These are phyloP conservation scores for Neodidymelliopsis sp. DNA, from an alignment of 2,329 filamentous ascomycete species.

Conservation along the genomic window DNA sequence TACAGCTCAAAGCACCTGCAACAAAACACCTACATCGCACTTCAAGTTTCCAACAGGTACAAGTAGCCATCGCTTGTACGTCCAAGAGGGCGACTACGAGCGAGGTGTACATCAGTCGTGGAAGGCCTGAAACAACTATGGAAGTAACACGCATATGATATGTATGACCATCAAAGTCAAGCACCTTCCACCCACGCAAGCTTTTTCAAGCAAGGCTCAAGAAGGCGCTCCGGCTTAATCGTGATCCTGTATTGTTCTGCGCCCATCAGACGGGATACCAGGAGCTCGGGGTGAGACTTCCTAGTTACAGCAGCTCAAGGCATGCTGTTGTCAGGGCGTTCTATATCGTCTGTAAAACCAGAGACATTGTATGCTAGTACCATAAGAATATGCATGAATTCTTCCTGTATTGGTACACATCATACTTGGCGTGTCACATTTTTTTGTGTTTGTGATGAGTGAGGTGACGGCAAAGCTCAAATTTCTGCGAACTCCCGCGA, in stretches of 20 bases:
- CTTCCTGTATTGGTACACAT: constrained; percentile 1
- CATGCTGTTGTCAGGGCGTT: constrained; percentile 63
- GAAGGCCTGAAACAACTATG: too few species aligned
- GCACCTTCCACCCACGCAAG: constrained; percentile 83
- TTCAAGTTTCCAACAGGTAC: not conserved
- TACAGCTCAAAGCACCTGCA: not conserved
- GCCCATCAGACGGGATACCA: constrained; percentile 83
- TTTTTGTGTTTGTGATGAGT: constrained; percentile 9
- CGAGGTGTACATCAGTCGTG: too few species aligned
- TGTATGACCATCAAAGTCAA: constrained; percentile 97
- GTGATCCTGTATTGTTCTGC: constrained; percentile 77
- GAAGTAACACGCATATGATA: constrained; percentile 36
- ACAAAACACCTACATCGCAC: not conserved
- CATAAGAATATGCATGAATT: constrained; percentile 21
- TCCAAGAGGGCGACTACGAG: too few species aligned
- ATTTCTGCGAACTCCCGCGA: constrained; percentile 30
- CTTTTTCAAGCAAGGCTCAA: constrained; percentile 81
- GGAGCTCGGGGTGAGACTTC: constrained; percentile 69
- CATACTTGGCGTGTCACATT: not conserved
- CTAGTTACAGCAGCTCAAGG: constrained; percentile 65
- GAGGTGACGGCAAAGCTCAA: constrained; percentile 6
- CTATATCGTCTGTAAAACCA: constrained; percentile 4
- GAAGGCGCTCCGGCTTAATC: constrained; percentile 99
- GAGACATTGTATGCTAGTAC: constrained; percentile 3
- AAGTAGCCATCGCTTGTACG: not conserved